Percentiles rank a stretch among this genome's conserved stretches.
These are phyloP conservation scores for Xylaria sp. DNA, from an alignment of 2,329 filamentous ascomycete species.

Conservation along the genomic window DNA sequence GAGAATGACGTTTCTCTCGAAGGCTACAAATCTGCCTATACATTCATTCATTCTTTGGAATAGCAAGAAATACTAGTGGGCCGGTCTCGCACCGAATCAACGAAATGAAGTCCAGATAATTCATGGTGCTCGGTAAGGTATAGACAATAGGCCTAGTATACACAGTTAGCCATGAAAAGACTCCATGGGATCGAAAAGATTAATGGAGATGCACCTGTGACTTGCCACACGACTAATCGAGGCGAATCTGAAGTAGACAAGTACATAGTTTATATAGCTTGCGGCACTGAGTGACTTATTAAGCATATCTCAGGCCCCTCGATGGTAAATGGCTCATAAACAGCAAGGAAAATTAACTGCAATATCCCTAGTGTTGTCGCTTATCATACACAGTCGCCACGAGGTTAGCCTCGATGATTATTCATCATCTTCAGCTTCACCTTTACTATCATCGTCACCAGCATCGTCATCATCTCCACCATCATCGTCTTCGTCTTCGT, in stretches of 20 bases:
- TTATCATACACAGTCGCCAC: slow-evolving; percentile 23
- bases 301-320: slow-evolving; percentile 2
- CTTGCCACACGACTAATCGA: not conserved
- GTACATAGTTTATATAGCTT: not conserved
- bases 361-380: not conserved
- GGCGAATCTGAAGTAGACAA: not conserved
- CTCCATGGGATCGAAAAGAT: not conserved
- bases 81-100: not conserved
- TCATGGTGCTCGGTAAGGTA: not conserved
- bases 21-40: not conserved
- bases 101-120: not conserved
- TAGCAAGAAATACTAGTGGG: not conserved
- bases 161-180: not conserved
- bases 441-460: slow-evolving; percentile 54
- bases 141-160: not conserved
- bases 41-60: not conserved
- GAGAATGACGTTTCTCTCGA: not conserved
- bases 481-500: slow-evolving; percentile 63
- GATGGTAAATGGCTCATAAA: not conserved
- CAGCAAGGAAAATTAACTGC: slow-evolving; percentile 3
- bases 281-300: not conserved
- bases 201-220: not conserved
- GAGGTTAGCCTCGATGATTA: not conserved
- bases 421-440: slow-evolving; percentile 27
- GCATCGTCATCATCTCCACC: slow-evolving; percentile 57